Evolutionary conservation across 2,329 filamentous ascomycete genomes (phyloP).

Genomic region (Stagonosporopsis tanaceti): DNA sequence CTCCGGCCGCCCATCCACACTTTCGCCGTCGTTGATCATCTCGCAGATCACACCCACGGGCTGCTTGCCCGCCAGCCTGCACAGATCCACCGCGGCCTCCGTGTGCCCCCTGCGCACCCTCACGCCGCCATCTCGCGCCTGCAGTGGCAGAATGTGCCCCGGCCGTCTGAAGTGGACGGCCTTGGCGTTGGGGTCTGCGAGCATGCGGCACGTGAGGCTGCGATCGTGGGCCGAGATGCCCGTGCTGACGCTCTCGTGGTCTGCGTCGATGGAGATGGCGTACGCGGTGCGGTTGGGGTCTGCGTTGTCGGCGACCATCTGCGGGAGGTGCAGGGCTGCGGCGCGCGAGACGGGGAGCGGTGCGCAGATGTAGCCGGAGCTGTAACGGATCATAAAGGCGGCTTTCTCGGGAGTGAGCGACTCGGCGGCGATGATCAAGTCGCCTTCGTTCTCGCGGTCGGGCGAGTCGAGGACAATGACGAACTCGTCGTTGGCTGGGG

Average conservation of each 20-base stretch:
- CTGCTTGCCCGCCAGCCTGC: constrained; percentile 76
- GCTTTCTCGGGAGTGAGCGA: constrained; percentile 87
- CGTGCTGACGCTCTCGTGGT: constrained; percentile 72
- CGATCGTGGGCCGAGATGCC: constrained; percentile 92
- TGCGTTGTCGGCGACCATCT: constrained; percentile 80
- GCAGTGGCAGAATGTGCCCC: constrained; percentile 88
- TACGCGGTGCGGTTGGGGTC: constrained; percentile 94
- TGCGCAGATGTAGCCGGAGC: constrained; percentile 88
- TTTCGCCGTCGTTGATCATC: constrained; percentile 84
- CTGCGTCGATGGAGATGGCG: constrained; percentile 86
- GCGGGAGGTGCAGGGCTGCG: constrained; percentile 76
- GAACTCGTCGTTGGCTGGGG: constrained; percentile 74
- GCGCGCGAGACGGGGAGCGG: constrained; percentile 77
- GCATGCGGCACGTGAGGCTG: constrained; percentile 77
- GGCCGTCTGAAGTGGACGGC: constrained; percentile 76
- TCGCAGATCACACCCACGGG: constrained; percentile 87
- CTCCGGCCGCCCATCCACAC: constrained; percentile 72
- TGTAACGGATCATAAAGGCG: constrained; percentile 94
- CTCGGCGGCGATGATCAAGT: constrained; percentile 92
- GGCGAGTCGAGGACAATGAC: constrained; percentile 94
- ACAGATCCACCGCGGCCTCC: constrained; percentile 92
- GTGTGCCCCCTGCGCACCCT: constrained; percentile 84
- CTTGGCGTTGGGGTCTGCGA: constrained; percentile 69
- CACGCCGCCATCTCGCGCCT: constrained; percentile 81
- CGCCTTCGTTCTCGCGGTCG: constrained; percentile 95